Evolutionary conservation across 495 filamentous ascomycete genomes (phyloP).

Genomic region (Aspergillus cavernicola): DNA sequence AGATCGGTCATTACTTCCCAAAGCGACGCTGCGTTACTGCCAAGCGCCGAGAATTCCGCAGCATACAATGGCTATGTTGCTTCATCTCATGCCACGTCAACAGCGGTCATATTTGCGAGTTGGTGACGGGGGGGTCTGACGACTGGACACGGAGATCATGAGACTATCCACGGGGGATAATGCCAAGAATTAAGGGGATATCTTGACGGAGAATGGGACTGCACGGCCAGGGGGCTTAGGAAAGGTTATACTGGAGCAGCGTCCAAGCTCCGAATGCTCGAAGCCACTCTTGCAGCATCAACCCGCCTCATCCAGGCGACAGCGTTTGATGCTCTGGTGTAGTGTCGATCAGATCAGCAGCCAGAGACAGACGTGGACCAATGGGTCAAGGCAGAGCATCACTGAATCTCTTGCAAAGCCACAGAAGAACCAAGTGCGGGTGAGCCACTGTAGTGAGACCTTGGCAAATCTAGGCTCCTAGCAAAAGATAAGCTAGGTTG

Average conservation of each 20-base stretch:
- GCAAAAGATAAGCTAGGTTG: neutral
- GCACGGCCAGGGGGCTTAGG: neutral
- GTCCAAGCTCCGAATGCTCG: neutral
- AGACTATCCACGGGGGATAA: slow-evolving; percentile 3
- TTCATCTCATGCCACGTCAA: neutral
- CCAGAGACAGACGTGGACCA: slow-evolving; percentile 13
- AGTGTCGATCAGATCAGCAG: slow-evolving; percentile 4
- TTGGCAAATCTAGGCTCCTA: slow-evolving; percentile 3
- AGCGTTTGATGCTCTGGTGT: neutral
- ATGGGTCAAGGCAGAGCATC: slow-evolving; percentile 2
- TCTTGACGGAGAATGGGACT: neutral
- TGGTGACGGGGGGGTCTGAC: neutral
- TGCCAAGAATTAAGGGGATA: slow-evolving; percentile 11
- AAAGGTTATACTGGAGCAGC: neutral
- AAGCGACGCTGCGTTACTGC: slow-evolving; percentile 31
- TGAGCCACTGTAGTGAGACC: slow-evolving; percentile 9
- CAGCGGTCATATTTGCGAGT: neutral
- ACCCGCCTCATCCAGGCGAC: slow-evolving; percentile 1
- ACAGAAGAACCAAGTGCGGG: neutral
- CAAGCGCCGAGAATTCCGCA: slow-evolving; percentile 34
- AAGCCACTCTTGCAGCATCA: neutral
- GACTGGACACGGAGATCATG: slow-evolving; percentile 10
- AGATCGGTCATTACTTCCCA: neutral
- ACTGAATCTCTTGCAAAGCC: neutral
- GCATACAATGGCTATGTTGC: neutral